Base-by-base conservation (phyloP, 768 basidiomycete species). In the Naganishia friedmannii region DNA sequence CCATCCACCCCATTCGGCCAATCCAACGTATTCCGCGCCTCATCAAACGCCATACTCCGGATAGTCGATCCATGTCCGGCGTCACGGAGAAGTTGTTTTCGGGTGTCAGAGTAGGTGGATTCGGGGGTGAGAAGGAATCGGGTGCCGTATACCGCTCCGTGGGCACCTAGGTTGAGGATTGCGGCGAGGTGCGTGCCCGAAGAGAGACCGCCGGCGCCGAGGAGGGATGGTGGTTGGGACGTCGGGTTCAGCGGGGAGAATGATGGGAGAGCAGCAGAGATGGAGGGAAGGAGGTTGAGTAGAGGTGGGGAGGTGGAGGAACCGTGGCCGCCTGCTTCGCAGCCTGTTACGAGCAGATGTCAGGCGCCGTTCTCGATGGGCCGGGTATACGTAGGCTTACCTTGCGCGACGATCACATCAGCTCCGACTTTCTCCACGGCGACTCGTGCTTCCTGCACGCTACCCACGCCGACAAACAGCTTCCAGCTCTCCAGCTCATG, bases 271-370 rank as follows among this genome's bases (percentile, higher is more conserved):
- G 79, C 81, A 45, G 83, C 78, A 53, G 87, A 80, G 73, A 90
- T 83, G 66, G 83, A 82, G 7, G 88, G 84, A 66, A 91, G 76
- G 53, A 92, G 82, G 17, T 85, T 86, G 67, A 87, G 79, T 66
- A 89, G 83, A 0, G 90, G 86, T 45, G 86, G 85, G 26, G 80
- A 73, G 56, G 84, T 80, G 3, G 65, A 45, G 0, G 73, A 67
- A 8, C 89, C 90, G 79, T 92, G 91, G 31, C 91, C 91, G 9
- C 91, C 91, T 46, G 89, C 86, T 80, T 93, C 91, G 68, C 84
- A 86, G 4, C 91, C 91, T 92, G 76, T 21, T 12, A 12, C 34
- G 12, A 37, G 34, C 34, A 69, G 32, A 6, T 60, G 21, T 10
- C n/a, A 15, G 26, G 26, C 42, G 19, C n/a, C 26, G 45, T 28